A percentile compares a stretch with the other conserved stretches of the same genome.
Evolutionary conservation across 129 eudicot genomes (phyloP).

Genomic region (Flaveria brownii): DNA sequence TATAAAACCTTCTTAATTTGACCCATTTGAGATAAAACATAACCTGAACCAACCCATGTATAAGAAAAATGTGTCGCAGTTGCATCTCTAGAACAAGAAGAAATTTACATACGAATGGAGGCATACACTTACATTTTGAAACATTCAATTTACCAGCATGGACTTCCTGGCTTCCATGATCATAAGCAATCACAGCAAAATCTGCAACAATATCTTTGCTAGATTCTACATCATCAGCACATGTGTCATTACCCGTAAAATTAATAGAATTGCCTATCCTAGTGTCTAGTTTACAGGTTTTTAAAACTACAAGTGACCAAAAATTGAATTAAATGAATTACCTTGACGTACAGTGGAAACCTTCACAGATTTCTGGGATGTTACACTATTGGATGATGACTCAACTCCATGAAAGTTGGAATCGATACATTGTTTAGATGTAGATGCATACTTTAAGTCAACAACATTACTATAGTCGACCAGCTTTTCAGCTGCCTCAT

Average conservation of each 20-base stretch:
- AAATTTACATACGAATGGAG: not conserved
- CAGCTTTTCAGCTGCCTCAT: constrained; percentile 29
- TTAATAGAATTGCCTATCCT: not conserved
- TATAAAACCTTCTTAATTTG: not conserved
- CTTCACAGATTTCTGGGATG: constrained; percentile 36
- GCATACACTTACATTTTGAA: constrained; percentile 37
- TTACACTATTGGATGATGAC: constrained; percentile 28
- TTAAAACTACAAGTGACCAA: constrained; percentile 19
- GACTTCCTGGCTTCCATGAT: constrained; percentile 28
- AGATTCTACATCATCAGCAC: constrained; percentile 26
- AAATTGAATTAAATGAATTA: constrained; percentile 21
- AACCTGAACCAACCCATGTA: not conserved
- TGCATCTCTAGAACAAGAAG: not conserved
- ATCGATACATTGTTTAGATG: constrained; percentile 26
- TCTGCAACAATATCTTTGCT: constrained; percentile 28
- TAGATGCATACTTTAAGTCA: constrained; percentile 18
- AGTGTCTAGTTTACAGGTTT: not conserved
- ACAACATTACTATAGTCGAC: constrained; percentile 19
- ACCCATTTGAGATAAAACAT: constrained; percentile 8
- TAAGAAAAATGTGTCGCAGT: not conserved
- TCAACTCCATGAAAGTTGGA: constrained; percentile 24
- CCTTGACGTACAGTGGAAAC: constrained; percentile 43
- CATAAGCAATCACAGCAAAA: constrained; percentile 14
- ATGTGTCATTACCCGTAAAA: constrained; percentile 28
- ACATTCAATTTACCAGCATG: constrained; percentile 34